Evolutionary conservation across 2,329 filamentous ascomycete species (phyloP).

Genomic region (Sporothrix inflata): DNA sequence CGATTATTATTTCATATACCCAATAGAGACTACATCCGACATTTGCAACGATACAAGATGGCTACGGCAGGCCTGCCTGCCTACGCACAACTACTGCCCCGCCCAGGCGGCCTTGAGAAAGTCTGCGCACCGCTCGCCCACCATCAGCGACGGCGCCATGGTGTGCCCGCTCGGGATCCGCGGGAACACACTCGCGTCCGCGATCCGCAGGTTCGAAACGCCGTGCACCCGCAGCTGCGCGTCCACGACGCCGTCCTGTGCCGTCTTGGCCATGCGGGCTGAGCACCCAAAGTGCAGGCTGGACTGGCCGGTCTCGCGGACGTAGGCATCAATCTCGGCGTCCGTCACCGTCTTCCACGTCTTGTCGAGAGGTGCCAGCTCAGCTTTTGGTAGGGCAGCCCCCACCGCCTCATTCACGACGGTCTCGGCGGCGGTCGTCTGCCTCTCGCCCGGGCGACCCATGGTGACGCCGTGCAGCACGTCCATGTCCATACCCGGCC

Average conservation of each 20-base stretch:
- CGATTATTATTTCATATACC: constrained; percentile 6
- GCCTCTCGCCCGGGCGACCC: not conserved
- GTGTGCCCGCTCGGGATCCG: constrained; percentile 38
- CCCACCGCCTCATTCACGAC: not conserved
- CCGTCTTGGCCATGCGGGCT: constrained; percentile 42
- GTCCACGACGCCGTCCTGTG: constrained; percentile 36
- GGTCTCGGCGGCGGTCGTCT: not conserved
- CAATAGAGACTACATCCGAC: not conserved
- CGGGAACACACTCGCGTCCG: constrained; percentile 42
- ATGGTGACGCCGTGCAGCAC: constrained; percentile 29
- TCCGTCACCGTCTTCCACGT: constrained; percentile 39
- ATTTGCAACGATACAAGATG: not conserved
- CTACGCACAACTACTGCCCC: not conserved
- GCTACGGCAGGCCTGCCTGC: not conserved
- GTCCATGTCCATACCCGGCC: constrained; percentile 36
- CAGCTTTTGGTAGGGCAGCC: not conserved
- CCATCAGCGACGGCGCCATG: constrained; percentile 40
- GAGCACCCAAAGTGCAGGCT: constrained; percentile 47
- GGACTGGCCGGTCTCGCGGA: constrained; percentile 32
- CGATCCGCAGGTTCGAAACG: constrained; percentile 34
- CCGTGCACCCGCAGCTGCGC: constrained; percentile 37
- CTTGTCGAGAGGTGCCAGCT: constrained; percentile 26
- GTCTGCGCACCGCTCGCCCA: constrained; percentile 41
- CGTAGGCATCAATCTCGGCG: constrained; percentile 40
- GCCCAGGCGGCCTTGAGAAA: constrained; percentile 36